These are phyloP conservation scores for Talaromyces proteolyticus DNA, from an alignment of 495 filamentous ascomycete genomes.

Conservation along the genomic window DNA sequence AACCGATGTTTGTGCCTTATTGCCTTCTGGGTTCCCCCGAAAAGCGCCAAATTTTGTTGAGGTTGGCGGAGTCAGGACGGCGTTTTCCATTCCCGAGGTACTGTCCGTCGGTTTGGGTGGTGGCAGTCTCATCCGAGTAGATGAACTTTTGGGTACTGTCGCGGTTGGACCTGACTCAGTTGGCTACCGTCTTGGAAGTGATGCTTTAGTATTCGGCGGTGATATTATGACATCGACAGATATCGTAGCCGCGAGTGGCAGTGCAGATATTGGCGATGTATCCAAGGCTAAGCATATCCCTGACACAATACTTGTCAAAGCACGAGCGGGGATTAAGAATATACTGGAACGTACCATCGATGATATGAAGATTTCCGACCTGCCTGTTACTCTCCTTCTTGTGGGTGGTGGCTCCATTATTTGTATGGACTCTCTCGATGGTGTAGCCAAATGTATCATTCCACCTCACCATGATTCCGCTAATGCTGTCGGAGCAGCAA, in stretches of 20 bases:
- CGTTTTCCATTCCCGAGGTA: constrained; percentile 49
- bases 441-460: constrained; percentile 13
- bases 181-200: constrained; percentile 41
- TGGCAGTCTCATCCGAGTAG: constrained; percentile 40
- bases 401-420: constrained; percentile 20
- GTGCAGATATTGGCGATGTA: constrained; percentile 26
- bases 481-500: constrained; percentile 52
- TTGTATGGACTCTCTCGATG: constrained; percentile 12
- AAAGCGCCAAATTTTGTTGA: constrained; percentile 38
- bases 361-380: constrained; percentile 17
- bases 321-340: constrained; percentile 12
- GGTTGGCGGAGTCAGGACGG: constrained; percentile 45
- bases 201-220: constrained; percentile 48
- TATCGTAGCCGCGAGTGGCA: constrained; percentile 32
- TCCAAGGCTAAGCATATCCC: constrained; percentile 7
- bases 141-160: constrained; percentile 18
- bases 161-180: constrained; percentile 51
- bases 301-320: constrained; percentile 3
- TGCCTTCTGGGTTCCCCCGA: constrained; percentile 47
- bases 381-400: constrained; percentile 14
- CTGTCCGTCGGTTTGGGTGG: constrained; percentile 48
- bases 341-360: constrained; percentile 15
- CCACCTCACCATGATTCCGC: constrained; percentile 36
- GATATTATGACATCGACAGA: constrained; percentile 45
- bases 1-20: constrained; percentile 46